Percentiles rank a stretch among this genome's conserved stretches.
phyloP scores from a whole-genome alignment of 1,284 basidiomycete genomes.

The Fomes fomentarius region DNA sequence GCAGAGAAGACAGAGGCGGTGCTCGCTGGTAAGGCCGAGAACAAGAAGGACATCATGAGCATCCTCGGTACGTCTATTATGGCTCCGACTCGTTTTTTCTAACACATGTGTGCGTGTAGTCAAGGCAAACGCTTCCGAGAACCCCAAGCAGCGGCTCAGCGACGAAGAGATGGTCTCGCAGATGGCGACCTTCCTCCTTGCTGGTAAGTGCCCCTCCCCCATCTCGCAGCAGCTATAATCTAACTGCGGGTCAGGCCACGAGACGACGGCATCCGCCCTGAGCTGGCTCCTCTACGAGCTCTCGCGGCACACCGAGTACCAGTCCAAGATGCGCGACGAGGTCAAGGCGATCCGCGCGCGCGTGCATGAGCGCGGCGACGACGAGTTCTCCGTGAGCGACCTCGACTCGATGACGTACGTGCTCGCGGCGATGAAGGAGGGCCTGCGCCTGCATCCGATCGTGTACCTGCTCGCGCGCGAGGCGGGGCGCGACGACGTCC shows the following conservation, averaged over 20 bases:
- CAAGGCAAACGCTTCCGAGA: constrained; percentile 52
- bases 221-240: background rate
- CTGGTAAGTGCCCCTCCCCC: constrained; percentile 6
- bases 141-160: constrained; percentile 45
- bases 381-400: constrained; percentile 45
- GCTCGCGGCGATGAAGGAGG: constrained; percentile 52
- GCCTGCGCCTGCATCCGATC: constrained; percentile 35
- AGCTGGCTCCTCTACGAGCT: constrained; percentile 47
- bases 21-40: constrained; percentile 21
- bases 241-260: constrained; percentile 43
- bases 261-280: constrained; percentile 50
- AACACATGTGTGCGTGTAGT: constrained; percentile 37
- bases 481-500: constrained; percentile 35
- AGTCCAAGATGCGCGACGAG: constrained; percentile 44
- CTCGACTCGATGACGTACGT: constrained; percentile 56
- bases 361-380: constrained; percentile 42
- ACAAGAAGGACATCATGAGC: constrained; percentile 43
- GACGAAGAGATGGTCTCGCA: constrained; percentile 53
- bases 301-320: constrained; percentile 41
- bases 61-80: constrained; percentile 36
- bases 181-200: constrained; percentile 45
- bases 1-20: constrained; percentile 40
- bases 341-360: constrained; percentile 38
- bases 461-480: constrained; percentile 28
- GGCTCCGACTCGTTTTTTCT: background rate